phyloP scores from a whole-genome alignment of 1,284 basidiomycete species.

The Pseudozyma thailandica region DNA sequence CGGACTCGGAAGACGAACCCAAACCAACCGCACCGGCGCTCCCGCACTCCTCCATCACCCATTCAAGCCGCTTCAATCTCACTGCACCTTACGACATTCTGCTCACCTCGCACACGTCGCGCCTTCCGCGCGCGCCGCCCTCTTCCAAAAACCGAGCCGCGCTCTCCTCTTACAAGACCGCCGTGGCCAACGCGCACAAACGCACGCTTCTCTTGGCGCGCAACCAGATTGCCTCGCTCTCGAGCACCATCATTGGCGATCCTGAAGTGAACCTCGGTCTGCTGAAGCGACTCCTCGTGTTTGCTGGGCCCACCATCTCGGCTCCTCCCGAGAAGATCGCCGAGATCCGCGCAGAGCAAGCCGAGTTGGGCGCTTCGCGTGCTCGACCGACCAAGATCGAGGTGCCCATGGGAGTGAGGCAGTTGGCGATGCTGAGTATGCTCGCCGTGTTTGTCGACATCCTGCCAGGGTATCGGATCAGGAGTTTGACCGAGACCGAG shows the following conservation, averaged over 20 bases:
- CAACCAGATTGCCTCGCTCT: conserved; percentile 66
- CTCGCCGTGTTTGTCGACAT: conserved; percentile 95
- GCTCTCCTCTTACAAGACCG: conserved; percentile 8
- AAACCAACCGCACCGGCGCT: neutral
- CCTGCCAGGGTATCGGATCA: conserved; percentile 82
- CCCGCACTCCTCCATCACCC: conserved; percentile 43
- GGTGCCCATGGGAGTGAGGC: conserved; percentile 85
- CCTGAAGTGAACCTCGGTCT: conserved; percentile 62
- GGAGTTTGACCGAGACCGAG: conserved; percentile 87
- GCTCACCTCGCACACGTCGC: conserved; percentile 29
- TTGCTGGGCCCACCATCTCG: conserved; percentile 18
- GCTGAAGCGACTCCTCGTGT: conserved; percentile 60
- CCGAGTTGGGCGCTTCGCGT: conserved; percentile 69
- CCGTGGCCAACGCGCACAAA: conserved; percentile 7
- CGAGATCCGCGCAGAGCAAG: conserved; percentile 30
- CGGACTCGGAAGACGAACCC: conserved; percentile 11
- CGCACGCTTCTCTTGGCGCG: conserved; percentile 50
- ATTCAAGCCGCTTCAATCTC: conserved; percentile 56
- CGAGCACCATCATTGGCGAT: conserved; percentile 62
- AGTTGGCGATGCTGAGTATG: conserved; percentile 87
- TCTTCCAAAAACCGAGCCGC: conserved; percentile 16
- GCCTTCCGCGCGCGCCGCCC: conserved; percentile 12
- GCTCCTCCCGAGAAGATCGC: conserved; percentile 48
- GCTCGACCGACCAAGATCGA: conserved; percentile 33
- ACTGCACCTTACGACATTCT: conserved; percentile 59